A percentile compares a stretch with the other conserved stretches of the same genome.
phyloP scores from a whole-genome alignment of 2,329 filamentous ascomycete species.

The Colletotrichum truncatum region DNA sequence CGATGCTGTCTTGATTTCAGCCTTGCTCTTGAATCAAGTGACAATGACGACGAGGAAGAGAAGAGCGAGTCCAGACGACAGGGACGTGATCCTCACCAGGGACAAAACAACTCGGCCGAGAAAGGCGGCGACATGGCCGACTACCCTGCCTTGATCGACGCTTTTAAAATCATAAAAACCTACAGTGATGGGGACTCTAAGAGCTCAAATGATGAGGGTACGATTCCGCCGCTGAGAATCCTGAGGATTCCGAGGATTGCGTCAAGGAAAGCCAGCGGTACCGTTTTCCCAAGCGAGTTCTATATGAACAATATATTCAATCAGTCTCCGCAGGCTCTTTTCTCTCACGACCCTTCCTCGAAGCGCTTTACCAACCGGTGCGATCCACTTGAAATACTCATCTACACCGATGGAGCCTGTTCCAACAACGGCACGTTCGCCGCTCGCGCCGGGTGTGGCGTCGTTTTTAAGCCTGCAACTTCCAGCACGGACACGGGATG shows the following conservation, averaged over 20 bases:
- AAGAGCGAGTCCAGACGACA: not conserved
- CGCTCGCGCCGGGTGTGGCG: conserved; percentile 50
- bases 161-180: too few relatives aligned
- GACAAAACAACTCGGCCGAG: conserved; percentile 20
- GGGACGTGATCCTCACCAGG: conserved; percentile 38
- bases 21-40: not conserved
- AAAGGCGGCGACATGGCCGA: too few relatives aligned
- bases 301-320: too few relatives aligned
- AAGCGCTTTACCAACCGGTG: conserved; percentile 41
- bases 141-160: too few relatives aligned
- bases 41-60: not conserved
- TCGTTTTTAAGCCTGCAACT: conserved; percentile 37
- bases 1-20: conserved; percentile 20
- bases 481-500: conserved; percentile 22
- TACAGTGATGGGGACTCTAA: too few relatives aligned
- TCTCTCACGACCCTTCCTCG: conserved; percentile 27
- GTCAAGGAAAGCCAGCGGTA: too few relatives aligned
- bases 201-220: too few relatives aligned
- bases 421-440: conserved; percentile 48
- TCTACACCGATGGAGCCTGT: conserved; percentile 58
- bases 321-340: conserved; percentile 39
- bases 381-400: conserved; percentile 43
- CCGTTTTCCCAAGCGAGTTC: too few relatives aligned
- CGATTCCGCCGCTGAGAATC: too few relatives aligned
- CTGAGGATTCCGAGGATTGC: too few relatives aligned